Base-by-base conservation (phyloP, 2,329 filamentous ascomycete species). In the Daldinia sp. region DNA sequence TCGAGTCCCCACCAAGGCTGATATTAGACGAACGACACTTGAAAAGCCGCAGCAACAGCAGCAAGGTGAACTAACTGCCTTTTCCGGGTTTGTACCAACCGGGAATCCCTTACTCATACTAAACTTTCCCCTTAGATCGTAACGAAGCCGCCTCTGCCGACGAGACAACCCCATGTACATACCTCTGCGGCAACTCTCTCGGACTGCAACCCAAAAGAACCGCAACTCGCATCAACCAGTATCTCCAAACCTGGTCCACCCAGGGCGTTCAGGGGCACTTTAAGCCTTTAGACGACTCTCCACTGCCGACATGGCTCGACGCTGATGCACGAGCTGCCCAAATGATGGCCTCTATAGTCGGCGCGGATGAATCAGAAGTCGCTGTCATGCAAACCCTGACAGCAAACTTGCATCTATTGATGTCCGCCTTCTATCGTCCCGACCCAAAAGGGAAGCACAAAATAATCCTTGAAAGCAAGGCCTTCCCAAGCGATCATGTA, bases 401-500 rank as follows among this genome's bases (percentile, higher is more conserved):
- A 13, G 90, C 88, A 23, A 94, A 95, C 78, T 78, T 95, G 59
- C 92, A 95, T 80, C 79, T 94, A 20, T 82, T 94, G 59, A 89
- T 95, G 89, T 88, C 90, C 37, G 92, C 91, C 74, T 94, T 94
- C 81, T 95, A 94, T 79, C 85, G 82, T 39, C 92, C 92, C 0
- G 89, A 88, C 6, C 73, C 86, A 81, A 80, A 80, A 42, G 80
- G 81, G 20, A 78, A 78, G 60, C 91, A 90, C 78, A 94, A 93
- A 80, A 92, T 95, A 71, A 91, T 94, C 66, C 84, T 94, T 33
- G 92, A 95, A 79, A 89, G 88, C 69, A 94, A 93, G 77, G 92
- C 92, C 0, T 95, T 95, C 75, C 92, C 92, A 0, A 93, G 90
- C 78, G 92, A 95, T 78, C 91, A 93, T 81, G 91, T 93, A 85